Evolutionary conservation across 129 eudicot species (phyloP).

Genomic region (Deinandra increscens): DNA sequence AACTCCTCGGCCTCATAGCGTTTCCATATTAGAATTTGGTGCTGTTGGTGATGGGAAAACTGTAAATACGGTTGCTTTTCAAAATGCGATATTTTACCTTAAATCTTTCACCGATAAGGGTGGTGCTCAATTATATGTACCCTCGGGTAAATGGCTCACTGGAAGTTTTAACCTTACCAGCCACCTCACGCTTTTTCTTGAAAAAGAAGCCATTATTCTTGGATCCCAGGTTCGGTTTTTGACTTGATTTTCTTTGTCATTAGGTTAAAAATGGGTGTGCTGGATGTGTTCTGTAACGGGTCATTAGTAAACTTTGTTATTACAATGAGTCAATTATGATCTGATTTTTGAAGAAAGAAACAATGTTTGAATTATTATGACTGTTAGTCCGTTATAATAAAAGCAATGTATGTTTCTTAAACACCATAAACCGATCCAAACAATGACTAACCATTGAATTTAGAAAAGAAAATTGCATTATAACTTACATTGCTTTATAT

Average conservation of each 20-base stretch:
- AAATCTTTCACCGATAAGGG: conserved; percentile 84
- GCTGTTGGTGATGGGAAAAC: conserved; percentile 86
- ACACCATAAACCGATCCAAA: not conserved
- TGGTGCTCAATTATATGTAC: conserved; percentile 85
- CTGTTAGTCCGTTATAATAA: not conserved
- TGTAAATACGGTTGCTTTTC: conserved; percentile 70
- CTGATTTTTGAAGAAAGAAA: not conserved
- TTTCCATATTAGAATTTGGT: conserved; percentile 76
- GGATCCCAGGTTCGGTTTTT: conserved; percentile 57
- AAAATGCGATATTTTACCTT: conserved; percentile 82
- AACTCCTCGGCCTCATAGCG: conserved; percentile 78
- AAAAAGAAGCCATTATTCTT: conserved; percentile 67
- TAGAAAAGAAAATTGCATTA: not conserved
- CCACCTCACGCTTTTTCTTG: conserved; percentile 83
- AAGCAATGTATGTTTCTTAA: not conserved
- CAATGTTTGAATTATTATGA: not conserved
- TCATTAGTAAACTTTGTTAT: not conserved
- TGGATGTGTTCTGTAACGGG: not conserved
- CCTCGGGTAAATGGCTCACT: conserved; percentile 76
- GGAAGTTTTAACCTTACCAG: conserved; percentile 81
- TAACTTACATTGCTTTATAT: not conserved
- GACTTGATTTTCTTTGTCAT: not conserved
- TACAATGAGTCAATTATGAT: not conserved
- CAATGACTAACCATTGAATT: not conserved
- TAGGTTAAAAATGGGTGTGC: not conserved